These are phyloP conservation scores for Amylocystis lapponica DNA, from an alignment of 768 basidiomycete genomes.

Conservation along the genomic window DNA sequence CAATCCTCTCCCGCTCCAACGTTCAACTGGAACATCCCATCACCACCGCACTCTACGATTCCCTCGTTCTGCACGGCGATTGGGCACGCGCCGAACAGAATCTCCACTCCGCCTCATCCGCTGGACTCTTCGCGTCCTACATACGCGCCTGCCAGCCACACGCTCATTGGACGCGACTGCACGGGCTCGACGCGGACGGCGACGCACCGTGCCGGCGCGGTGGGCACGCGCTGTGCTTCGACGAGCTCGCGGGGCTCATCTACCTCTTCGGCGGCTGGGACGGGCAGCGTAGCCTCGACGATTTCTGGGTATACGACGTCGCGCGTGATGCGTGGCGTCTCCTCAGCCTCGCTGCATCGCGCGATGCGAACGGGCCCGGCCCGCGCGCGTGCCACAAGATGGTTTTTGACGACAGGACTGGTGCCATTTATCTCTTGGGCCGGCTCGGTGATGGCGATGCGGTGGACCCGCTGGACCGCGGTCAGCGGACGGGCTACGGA, in stretches of 20 bases:
- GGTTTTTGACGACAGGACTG: slow-evolving; percentile 69
- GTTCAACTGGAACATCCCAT: slow-evolving; percentile 66
- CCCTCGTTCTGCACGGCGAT: slow-evolving; percentile 60
- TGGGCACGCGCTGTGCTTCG: slow-evolving; percentile 81
- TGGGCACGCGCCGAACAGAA: slow-evolving; percentile 54
- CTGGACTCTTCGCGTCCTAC: slow-evolving; percentile 58
- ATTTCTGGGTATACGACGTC: slow-evolving; percentile 74
- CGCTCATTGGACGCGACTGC: slow-evolving; percentile 55
- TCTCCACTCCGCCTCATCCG: slow-evolving; percentile 42
- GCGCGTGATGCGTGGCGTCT: slow-evolving; percentile 54
- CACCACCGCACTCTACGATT: slow-evolving; percentile 56
- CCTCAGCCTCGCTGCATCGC: slow-evolving; percentile 48
- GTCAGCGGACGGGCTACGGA: too few species aligned
- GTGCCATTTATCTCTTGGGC: slow-evolving; percentile 69
- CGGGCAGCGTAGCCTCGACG: slow-evolving; percentile 64
- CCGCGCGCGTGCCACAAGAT: slow-evolving; percentile 78
- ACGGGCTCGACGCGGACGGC: slow-evolving; percentile 56
- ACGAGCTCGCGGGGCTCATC: slow-evolving; percentile 51
- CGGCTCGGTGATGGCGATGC: slow-evolving; percentile 54
- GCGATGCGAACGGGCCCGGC: slow-evolving; percentile 60
- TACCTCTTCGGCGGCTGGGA: slow-evolving; percentile 82
- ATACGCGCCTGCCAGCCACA: slow-evolving; percentile 52
- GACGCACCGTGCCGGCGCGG: slow-evolving; percentile 65
- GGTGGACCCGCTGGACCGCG: slow-evolving; percentile 1
- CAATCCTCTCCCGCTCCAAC: slow-evolving; percentile 49